phyloP scores from a whole-genome alignment of 2,329 filamentous ascomycete genomes.

The Calonectria ilicicola region DNA sequence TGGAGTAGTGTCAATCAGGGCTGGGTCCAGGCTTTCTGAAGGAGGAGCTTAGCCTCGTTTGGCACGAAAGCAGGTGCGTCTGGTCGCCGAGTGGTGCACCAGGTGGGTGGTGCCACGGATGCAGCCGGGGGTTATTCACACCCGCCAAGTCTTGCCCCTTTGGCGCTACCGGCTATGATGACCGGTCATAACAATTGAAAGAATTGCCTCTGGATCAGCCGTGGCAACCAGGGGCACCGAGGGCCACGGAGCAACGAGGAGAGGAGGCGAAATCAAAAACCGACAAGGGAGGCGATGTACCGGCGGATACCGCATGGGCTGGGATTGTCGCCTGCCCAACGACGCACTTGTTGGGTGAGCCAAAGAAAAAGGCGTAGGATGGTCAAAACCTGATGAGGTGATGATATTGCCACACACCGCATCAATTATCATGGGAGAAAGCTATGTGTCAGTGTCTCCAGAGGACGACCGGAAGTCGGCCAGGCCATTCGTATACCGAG shows the following conservation, averaged over 20 bases:
- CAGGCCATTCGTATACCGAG: constrained; percentile 24
- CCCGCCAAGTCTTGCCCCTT: constrained; percentile 2
- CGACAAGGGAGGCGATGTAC: constrained; percentile 10
- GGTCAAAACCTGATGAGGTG: constrained; percentile 14
- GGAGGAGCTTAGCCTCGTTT: background rate
- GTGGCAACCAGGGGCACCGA: constrained; percentile 5
- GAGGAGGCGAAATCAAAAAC: constrained; percentile 25
- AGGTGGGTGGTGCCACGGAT: background rate
- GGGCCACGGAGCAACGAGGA: background rate
- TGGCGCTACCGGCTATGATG: constrained; percentile 2
- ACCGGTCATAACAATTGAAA: constrained; percentile 1
- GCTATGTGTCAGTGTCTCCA: constrained; percentile 1
- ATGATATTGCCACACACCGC: constrained; percentile 5
- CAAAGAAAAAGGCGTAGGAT: background rate
- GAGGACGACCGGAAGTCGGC: constrained; percentile 27
- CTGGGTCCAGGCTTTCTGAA: background rate
- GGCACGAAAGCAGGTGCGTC: background rate
- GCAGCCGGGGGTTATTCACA: background rate
- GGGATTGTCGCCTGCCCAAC: constrained; percentile 11
- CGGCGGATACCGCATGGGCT: constrained; percentile 5
- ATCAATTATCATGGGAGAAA: constrained; percentile 25
- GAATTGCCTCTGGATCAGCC: constrained; percentile 1
- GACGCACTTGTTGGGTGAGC: background rate
- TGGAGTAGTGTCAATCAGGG: background rate
- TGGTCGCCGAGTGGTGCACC: background rate